Evolutionary conservation across 768 basidiomycete species (phyloP).

Genomic region (Dacryopinax spathularia): DNA sequence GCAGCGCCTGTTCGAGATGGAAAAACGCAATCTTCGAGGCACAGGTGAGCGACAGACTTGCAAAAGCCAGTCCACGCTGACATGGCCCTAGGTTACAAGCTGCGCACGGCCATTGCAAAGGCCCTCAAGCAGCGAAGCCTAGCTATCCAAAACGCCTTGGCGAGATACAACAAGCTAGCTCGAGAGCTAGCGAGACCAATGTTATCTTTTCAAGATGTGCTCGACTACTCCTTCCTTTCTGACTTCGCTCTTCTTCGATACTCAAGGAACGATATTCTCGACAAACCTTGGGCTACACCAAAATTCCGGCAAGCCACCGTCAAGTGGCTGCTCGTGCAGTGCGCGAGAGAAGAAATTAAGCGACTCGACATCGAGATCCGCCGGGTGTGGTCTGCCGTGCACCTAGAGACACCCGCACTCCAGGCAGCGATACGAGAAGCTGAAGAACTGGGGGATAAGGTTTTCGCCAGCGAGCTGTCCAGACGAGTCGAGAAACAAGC

Average conservation of each 20-base stretch:
- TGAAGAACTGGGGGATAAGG: too few species aligned
- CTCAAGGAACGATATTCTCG: conserved; percentile 16
- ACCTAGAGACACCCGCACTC: background rate
- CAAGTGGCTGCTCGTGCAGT: conserved; percentile 20
- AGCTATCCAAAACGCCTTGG: conserved; percentile 20
- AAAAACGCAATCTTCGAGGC: background rate
- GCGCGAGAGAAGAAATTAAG: conserved; percentile 23
- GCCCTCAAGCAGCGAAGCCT: conserved; percentile 19
- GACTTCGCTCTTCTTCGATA: conserved; percentile 23
- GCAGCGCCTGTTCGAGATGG: conserved; percentile 4
- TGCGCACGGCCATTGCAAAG: conserved; percentile 23
- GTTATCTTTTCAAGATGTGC: conserved; percentile 19
- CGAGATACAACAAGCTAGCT: conserved; percentile 22
- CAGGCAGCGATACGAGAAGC: too few species aligned
- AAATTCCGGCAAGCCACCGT: conserved; percentile 27
- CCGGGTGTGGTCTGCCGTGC: conserved; percentile 12
- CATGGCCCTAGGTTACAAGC: conserved; percentile 19
- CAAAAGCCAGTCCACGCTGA: background rate
- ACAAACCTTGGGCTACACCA: conserved; percentile 21
- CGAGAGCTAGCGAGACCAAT: conserved; percentile 14
- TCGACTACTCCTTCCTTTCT: conserved; percentile 20
- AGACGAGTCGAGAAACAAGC: too few species aligned
- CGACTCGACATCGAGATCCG: conserved; percentile 23
- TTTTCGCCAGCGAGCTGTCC: too few species aligned
- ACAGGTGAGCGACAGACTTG: background rate